Conservation (phyloP, 208 protist species). For the Trypanosomatidae sp. region DNA sequence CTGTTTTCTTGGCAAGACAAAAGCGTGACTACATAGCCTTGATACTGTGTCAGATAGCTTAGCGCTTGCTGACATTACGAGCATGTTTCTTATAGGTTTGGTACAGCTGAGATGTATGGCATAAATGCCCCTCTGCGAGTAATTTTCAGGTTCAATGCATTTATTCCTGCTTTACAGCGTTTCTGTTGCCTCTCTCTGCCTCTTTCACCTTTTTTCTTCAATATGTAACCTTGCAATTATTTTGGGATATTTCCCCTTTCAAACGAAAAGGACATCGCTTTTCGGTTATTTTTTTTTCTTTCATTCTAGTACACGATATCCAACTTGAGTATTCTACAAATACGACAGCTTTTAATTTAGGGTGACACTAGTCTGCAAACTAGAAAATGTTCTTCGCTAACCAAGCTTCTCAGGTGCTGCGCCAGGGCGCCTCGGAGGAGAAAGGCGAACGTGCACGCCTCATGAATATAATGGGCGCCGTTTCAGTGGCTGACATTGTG, state of each 20-base stretch:
- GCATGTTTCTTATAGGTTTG: not conserved
- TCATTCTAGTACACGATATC: constrained; percentile 9
- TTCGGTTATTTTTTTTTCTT: constrained; percentile 22
- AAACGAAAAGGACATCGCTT: not conserved
- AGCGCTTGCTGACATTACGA: not conserved
- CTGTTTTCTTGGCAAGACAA: not conserved
- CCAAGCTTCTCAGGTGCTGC: constrained; percentile 79
- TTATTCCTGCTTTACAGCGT: not conserved
- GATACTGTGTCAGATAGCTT: not conserved
- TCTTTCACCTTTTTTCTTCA: not conserved
- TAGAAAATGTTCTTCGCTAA: constrained; percentile 75
- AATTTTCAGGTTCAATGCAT: not conserved
- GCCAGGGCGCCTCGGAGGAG: constrained; percentile 89
- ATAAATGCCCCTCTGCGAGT: not conserved
- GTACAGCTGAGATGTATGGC: not conserved
- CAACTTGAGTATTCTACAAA: not conserved
- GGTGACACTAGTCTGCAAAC: not conserved
- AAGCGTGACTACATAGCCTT: not conserved
- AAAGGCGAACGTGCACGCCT: constrained; percentile 93
- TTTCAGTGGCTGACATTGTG: constrained; percentile 97
- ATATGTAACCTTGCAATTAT: not conserved
- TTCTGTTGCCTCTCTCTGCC: not conserved
- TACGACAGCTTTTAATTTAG: constrained; percentile 5
- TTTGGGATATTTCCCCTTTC: not conserved
- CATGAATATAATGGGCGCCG: constrained; percentile 92